Base-by-base conservation (phyloP, 2,329 filamentous ascomycete genomes). In the Lachnellula occidentalis region DNA sequence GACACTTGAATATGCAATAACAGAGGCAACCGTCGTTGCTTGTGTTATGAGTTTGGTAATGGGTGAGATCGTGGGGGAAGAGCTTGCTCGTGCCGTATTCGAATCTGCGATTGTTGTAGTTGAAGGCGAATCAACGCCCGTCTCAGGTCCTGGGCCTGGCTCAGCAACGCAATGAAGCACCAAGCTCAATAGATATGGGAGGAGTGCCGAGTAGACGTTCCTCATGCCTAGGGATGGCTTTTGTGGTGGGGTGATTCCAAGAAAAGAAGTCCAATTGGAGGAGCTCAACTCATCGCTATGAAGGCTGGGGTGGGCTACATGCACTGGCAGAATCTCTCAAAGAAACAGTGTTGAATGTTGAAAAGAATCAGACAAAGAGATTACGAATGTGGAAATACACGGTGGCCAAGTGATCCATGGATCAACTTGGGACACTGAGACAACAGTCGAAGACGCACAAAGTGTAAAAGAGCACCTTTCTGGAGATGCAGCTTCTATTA, bases 271-370 rank as follows among this genome's bases (percentile, higher is more conserved):
- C 37, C 34, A 51, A 56, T 48, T 54, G 39, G 17, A 59, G 58
- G 53, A 58, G 54, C 55, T 63, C 61, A 66, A 61, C 48, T 59
- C 62, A 66, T 65, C 45, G 50, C 57, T 64, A 50, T 52, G 24
- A 49, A 34, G 27, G 36, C 53, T 45, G 41, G n/a, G 52, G 9
- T 31, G 27, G 8, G 51, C 60, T 45, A 55, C 50, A 54, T 41
- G 56, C 53, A 58, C 55, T 57, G n/a, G 51, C 34, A 56, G 43
- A 57, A 55, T 48, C 34, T 42, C 54, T 37, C 36, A 57, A 56
- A 46, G 50, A 36, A 54, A 55, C 45, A 54, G 49, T 45, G 54
- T 45, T 50, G 39, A 61, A 61, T 37, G 55, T 60, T 51, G 50
- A 43, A 49, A 59, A 59, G 57, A 61, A 60, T 50, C 45, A 57